phyloP scores from a whole-genome alignment of 495 filamentous ascomycete species.

The Talaromyces proteolyticus region DNA sequence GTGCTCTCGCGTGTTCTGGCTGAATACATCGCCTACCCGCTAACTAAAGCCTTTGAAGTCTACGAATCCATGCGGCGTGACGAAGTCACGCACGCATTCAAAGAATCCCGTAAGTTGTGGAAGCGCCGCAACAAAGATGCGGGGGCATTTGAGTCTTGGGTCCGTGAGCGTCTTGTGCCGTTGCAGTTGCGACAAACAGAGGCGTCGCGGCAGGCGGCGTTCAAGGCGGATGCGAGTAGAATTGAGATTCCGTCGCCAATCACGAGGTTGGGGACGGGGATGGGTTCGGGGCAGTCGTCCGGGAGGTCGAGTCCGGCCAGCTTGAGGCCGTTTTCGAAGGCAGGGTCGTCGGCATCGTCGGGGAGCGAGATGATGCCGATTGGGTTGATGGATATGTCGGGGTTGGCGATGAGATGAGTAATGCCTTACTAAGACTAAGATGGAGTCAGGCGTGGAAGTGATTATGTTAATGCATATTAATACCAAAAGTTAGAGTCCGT shows the following conservation, averaged over 20 bases:
- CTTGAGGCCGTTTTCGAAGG: background rate
- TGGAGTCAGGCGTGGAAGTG: too few relatives aligned
- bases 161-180: constrained; percentile 33
- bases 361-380: background rate
- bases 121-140: constrained; percentile 30
- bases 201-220: constrained; percentile 27
- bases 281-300: too few relatives aligned
- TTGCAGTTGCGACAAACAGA: constrained; percentile 22
- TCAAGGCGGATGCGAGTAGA: constrained; percentile 32
- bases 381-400: background rate
- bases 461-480: too few relatives aligned
- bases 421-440: too few relatives aligned
- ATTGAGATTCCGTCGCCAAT: constrained; percentile 20
- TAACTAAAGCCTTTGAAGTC: constrained; percentile 40
- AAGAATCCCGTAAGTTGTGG: constrained; percentile 42
- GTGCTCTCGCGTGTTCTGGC: constrained; percentile 46
- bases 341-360: background rate
- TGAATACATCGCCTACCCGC: constrained; percentile 24
- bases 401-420: background rate
- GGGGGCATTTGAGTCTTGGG: constrained; percentile 28
- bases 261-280: too few relatives aligned
- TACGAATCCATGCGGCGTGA: constrained; percentile 46
- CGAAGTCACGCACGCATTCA: constrained; percentile 46
- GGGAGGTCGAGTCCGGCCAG: background rate
- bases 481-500: too few relatives aligned